Conservation (phyloP, 2,329 filamentous ascomycete genomes). For the Fusarium sp. region DNA sequence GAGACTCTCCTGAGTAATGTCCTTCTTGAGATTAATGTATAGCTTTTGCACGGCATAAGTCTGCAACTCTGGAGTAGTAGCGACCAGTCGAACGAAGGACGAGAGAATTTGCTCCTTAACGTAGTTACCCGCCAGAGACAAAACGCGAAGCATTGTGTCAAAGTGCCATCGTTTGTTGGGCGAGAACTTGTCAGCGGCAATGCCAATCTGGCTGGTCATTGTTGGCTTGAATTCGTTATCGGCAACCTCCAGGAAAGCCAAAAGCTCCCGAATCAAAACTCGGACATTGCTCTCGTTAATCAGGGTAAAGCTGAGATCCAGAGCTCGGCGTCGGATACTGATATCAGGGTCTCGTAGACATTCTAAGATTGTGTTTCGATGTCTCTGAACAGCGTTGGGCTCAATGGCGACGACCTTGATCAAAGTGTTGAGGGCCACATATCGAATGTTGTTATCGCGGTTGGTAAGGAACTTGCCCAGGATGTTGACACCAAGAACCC, state of each 20-base stretch:
- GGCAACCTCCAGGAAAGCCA: conserved; percentile 95
- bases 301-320: conserved; percentile 96
- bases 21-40: conserved; percentile 89
- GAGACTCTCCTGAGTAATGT: conserved; percentile 96
- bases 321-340: conserved; percentile 92
- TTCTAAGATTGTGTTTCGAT: conserved; percentile 96
- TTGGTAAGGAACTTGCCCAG: conserved; percentile 98
- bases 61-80: conserved; percentile 92
- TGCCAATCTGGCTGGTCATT: conserved; percentile 98
- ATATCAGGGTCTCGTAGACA: conserved; percentile 97
- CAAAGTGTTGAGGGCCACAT: conserved; percentile 95
- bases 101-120: conserved; percentile 98
- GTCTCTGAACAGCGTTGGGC: conserved; percentile 95
- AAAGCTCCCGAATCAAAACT: conserved; percentile 89
- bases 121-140: conserved; percentile 94
- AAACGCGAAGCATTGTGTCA: conserved; percentile 93
- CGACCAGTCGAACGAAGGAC: conserved; percentile 94
- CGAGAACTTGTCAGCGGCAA: conserved; percentile 94
- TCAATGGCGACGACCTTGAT: conserved; percentile 99
- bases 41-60: conserved; percentile 97
- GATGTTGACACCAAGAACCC: conserved; percentile 97
- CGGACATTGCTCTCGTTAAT: conserved; percentile 98
- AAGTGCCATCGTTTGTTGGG: conserved; percentile 99
- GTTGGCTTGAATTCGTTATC: conserved; percentile 99
- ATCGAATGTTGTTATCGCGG: conserved; percentile 98